Evolutionary conservation across 441 rosid genomes (phyloP).

Genomic region (Arabidopsis hybrid): DNA sequence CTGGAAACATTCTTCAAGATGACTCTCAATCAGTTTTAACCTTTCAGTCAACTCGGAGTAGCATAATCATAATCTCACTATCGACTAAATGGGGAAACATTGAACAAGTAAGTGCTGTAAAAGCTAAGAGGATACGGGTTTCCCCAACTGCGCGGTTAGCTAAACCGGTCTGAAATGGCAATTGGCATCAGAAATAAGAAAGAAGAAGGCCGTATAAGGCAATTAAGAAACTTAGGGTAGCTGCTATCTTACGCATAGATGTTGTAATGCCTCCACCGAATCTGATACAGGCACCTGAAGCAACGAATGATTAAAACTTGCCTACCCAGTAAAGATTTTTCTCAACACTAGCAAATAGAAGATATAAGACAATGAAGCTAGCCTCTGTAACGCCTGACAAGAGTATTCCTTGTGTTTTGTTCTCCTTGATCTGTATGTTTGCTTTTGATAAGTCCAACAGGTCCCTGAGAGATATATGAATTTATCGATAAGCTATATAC

Average conservation of each 20-base stretch:
- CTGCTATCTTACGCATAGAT: slow-evolving; percentile 68
- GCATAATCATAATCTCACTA: slow-evolving; percentile 6
- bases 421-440: slow-evolving; percentile 86
- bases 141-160: slow-evolving; percentile 89
- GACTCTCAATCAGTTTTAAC: slow-evolving; percentile 17
- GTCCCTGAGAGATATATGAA: slow-evolving; percentile 56
- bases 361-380: slow-evolving; percentile 24
- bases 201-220: slow-evolving; percentile 3
- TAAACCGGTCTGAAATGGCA: slow-evolving; percentile 70
- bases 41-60: slow-evolving; percentile 9
- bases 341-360: slow-evolving; percentile 3
- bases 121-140: slow-evolving; percentile 77
- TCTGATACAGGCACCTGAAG: slow-evolving; percentile 60
- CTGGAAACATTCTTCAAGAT: slow-evolving; percentile 36
- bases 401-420: slow-evolving; percentile 65
- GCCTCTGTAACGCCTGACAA: slow-evolving; percentile 82
- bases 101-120: slow-evolving; percentile 15
- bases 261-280: slow-evolving; percentile 67
- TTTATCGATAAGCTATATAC: neutral
- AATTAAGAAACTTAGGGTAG: slow-evolving; percentile 28
- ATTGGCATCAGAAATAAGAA: slow-evolving; percentile 44
- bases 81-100: slow-evolving; percentile 14
- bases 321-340: slow-evolving; percentile 10
- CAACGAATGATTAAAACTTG: slow-evolving; percentile 17
- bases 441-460: slow-evolving; percentile 81